A percentile compares a stretch with the other conserved stretches of the same genome.
Conservation (phyloP, 306 rosid species). For the Castanopsis chinensis region DNA sequence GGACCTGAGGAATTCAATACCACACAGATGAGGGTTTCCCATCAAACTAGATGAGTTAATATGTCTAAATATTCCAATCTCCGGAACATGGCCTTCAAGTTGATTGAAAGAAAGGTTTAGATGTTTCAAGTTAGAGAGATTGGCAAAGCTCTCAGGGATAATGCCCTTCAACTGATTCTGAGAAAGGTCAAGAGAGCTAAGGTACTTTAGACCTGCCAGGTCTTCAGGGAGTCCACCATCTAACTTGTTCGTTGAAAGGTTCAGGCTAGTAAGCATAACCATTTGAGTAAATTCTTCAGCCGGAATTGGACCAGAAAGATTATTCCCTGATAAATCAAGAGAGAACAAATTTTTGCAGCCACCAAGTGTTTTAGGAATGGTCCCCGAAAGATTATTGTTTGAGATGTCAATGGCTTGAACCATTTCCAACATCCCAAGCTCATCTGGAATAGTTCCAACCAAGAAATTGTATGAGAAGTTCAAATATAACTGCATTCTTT, state of each 20-base stretch:
- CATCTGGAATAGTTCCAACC: conserved; percentile 58
- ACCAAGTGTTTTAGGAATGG: conserved; percentile 51
- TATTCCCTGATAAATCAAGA: conserved; percentile 75
- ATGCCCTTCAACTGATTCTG: conserved; percentile 63
- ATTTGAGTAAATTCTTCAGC: conserved; percentile 43
- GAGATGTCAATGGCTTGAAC: conserved; percentile 71
- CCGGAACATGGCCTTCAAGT: conserved; percentile 70
- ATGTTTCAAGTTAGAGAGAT: conserved; percentile 52
- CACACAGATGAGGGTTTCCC: conserved; percentile 78
- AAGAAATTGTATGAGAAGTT: conserved; percentile 73
- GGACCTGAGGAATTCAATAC: conserved; percentile 40
- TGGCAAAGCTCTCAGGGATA: conserved; percentile 52
- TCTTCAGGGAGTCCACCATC: conserved; percentile 58
- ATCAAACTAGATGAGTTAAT: conserved; percentile 49
- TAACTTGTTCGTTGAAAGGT: conserved; percentile 70
- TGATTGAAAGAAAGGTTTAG: conserved; percentile 78
- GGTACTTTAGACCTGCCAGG: conserved; percentile 48
- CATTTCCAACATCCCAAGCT: conserved; percentile 74
- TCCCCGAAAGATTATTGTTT: conserved; percentile 71
- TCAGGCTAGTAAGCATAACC: conserved; percentile 56
- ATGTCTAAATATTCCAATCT: conserved; percentile 52
- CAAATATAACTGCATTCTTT: conserved; percentile 59
- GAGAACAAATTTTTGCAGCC: conserved; percentile 66
- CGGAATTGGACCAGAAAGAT: conserved; percentile 72
- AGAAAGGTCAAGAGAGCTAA: conserved; percentile 75